Evolutionary conservation across 805 yeast species (phyloP).

Genomic region (Yarrowia bubula): DNA sequence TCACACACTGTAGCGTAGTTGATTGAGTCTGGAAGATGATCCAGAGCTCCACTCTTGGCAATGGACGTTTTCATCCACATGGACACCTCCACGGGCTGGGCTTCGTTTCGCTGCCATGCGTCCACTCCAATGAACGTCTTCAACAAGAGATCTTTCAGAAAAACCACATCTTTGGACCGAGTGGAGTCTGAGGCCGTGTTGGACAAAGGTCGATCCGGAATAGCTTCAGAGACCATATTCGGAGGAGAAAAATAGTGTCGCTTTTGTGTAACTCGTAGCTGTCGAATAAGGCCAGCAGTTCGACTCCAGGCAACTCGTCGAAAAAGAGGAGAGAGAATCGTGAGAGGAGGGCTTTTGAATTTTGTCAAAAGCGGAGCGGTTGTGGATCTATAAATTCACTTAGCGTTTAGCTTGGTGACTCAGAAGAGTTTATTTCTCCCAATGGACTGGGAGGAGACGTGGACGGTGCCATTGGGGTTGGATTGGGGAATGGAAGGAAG

Average conservation of each 20-base stretch:
- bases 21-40: conserved; percentile 76
- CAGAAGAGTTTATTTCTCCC: too few relatives aligned
- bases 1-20: conserved; percentile 85
- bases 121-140: conserved; percentile 69
- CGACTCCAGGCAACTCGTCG: too few relatives aligned
- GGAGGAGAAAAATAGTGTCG: neutral
- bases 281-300: too few relatives aligned
- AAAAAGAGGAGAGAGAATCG: too few relatives aligned
- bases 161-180: conserved; percentile 42
- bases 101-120: conserved; percentile 64
- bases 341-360: too few relatives aligned
- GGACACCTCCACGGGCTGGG: conserved; percentile 65
- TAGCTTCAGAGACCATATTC: conserved; percentile 16
- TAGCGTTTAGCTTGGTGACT: too few relatives aligned
- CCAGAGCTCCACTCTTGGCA: conserved; percentile 69
- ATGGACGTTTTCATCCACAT: conserved; percentile 65
- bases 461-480: too few relatives aligned
- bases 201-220: conserved; percentile 13
- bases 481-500: too few relatives aligned
- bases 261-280: too few relatives aligned
- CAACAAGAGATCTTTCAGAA: conserved; percentile 57
- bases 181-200: conserved; percentile 20
- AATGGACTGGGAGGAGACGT: too few relatives aligned
- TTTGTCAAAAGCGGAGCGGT: too few relatives aligned
- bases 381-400: too few relatives aligned